A percentile compares a stretch with the other conserved stretches of the same genome.
These are phyloP conservation scores for Helotiales sp. DNA, from an alignment of 2,329 filamentous ascomycete genomes.

Conservation along the genomic window DNA sequence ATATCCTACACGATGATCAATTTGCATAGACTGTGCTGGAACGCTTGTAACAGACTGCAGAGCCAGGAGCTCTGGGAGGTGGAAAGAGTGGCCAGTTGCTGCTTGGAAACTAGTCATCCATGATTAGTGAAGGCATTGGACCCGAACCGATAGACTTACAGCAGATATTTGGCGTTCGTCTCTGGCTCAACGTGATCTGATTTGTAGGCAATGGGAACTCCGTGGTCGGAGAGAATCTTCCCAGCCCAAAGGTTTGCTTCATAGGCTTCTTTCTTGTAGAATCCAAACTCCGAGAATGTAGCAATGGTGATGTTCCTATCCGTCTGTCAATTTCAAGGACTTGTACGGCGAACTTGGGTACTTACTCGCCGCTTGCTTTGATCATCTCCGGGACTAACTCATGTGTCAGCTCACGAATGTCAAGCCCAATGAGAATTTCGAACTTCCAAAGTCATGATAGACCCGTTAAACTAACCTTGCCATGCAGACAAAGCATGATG, in stretches of 20 bases:
- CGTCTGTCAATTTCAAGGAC: background rate
- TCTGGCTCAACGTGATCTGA: conserved; percentile 47
- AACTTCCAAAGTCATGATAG: too few relatives aligned
- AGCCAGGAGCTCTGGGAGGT: conserved; percentile 48
- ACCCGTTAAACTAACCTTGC: conserved; percentile 34
- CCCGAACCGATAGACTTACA: conserved; percentile 35
- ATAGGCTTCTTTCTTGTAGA: conserved; percentile 52
- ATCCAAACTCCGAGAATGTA: conserved; percentile 49
- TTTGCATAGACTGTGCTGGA: conserved; percentile 50
- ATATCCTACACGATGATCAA: conserved; percentile 52
- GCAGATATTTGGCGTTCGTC: conserved; percentile 49
- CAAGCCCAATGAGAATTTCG: too few relatives aligned
- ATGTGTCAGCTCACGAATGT: background rate
- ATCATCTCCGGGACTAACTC: conserved; percentile 46
- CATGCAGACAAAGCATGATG: conserved; percentile 50
- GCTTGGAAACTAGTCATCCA: conserved; percentile 44
- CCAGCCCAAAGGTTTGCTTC: conserved; percentile 48
- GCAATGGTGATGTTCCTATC: conserved; percentile 49
- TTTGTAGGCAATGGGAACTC: conserved; percentile 51
- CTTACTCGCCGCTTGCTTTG: conserved; percentile 46
- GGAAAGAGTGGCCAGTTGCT: conserved; percentile 49
- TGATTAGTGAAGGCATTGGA: background rate
- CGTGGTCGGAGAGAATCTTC: conserved; percentile 48
- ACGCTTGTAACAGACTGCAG: conserved; percentile 52
- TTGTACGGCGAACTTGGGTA: background rate